Evolutionary conservation across 805 yeast genomes (phyloP), one percentile per base, ranked within the genome.

Genomic region (Kockiozyma suomiensis): DNA sequence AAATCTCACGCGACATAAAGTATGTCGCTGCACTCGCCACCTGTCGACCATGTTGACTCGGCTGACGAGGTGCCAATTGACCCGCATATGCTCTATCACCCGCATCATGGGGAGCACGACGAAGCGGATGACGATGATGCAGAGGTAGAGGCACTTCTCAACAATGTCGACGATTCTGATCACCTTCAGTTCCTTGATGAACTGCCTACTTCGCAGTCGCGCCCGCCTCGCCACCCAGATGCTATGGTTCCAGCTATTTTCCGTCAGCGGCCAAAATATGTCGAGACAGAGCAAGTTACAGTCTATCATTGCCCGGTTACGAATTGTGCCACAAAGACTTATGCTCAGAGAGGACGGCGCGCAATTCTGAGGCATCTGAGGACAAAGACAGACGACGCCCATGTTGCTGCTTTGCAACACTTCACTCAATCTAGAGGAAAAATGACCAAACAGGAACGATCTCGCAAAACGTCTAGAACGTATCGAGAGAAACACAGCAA

Each of bases 381-480:
- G 12, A 25, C 54, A 21, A 54, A 55, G 21, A 25, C 49, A 4
- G 61, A 55, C 32, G 47, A 48, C 19, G 62, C 45, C 2, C 65
- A 61, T 40, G 41, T 30, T 19, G 55, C 54, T 4, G 65, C 65
- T 1, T 40, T 58, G 12, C 41, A 26, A 17, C 49, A 42, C 15
- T 61, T 53, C 26, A 21, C 56, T 13, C 51, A 46, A 19, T 23
- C 41, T 19, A 43, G 56, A 15, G 41, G 57, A 23, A 26, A 61
- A 13, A 62, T 62, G 66, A 50, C 66, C 32, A 56, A 50, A 47
- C 64, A 53, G 37, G 66, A 62, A 40, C 56, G 66, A n/a, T 62
- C 66, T 7, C 50, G 66, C 37, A 61, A 61, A 48, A 62, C 66
- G 23, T 62, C 66, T 2, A 53, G 61, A 26, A 62, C 66, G 19